Percentiles rank a stretch among this genome's conserved stretches.
Evolutionary conservation across 352 stramenopile genomes (phyloP).

Genomic region (Phytophthora citricola): DNA sequence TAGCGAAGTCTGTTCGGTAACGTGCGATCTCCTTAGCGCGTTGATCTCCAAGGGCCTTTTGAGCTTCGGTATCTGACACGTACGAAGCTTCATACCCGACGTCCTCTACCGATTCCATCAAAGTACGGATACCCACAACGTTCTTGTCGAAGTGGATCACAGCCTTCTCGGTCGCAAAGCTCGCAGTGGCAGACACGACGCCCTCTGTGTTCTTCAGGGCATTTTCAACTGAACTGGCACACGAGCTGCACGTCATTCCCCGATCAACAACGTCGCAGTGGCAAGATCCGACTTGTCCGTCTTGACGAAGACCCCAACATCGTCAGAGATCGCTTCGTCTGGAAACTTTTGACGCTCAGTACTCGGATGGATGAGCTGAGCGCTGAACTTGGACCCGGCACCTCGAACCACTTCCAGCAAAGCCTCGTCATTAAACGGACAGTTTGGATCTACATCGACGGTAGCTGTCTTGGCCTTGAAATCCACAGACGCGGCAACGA

Average conservation of each 20-base stretch:
- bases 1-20: conserved; percentile 80
- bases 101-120: conserved; percentile 85
- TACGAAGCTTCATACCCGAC: conserved; percentile 27
- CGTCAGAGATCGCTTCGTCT: neutral
- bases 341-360: neutral
- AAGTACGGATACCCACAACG: conserved; percentile 57
- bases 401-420: conserved; percentile 61
- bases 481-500: conserved; percentile 74
- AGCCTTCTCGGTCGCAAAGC: conserved; percentile 82
- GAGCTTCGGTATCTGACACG: conserved; percentile 61
- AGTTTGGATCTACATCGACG: conserved; percentile 65
- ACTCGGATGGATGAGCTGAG: conserved; percentile 18
- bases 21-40: conserved; percentile 69
- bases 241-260: conserved; percentile 93
- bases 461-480: conserved; percentile 66
- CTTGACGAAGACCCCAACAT: neutral
- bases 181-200: conserved; percentile 73
- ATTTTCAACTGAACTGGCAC: conserved; percentile 81
- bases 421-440: conserved; percentile 63
- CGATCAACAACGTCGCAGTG: conserved; percentile 65
- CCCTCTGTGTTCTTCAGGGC: conserved; percentile 64
- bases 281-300: conserved; percentile 37
- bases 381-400: conserved; percentile 36
- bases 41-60: conserved; percentile 77
- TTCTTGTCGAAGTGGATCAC: conserved; percentile 71